Evolutionary conservation across 805 yeast species (phyloP), one percentile per base, ranked within the genome.

Genomic region (Saccharomyces mikatae): DNA sequence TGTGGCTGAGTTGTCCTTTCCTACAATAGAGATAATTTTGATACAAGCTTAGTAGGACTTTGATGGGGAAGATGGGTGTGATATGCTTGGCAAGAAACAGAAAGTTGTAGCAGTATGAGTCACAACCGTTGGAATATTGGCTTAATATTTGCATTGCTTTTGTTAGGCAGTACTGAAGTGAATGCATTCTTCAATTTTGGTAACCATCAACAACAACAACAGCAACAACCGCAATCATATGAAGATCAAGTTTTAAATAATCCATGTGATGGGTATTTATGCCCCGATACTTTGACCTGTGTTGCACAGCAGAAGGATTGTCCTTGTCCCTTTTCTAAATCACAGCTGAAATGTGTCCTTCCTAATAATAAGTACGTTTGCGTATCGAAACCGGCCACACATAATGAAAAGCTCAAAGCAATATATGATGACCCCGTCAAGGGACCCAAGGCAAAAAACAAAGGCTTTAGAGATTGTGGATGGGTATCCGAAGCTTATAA

Each of bases 281-380:
- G 99, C 66, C 89, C 89, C 3, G 96, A 84, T 60, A 89, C 97
- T 0, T 74, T 83, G 46, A 76, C 76, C 9, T 94, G 99, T 73
- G 99, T 89, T 0, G 76, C 77, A 1, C 62, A 70, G 1, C 81
- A 89, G 0, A 60, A 76, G 6, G 87, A 84, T 51, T 94, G 99
- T 68, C 96, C 97, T 1, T 94, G 99, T 68, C 89, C 89, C 2
- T 92, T 82, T 65, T 94, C 96, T 1, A 81, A 83, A 55, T 84
- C 95, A 0, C 96, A 92, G 67, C 64, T 87, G 57, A 86, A 88
- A 64, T 94, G 99, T 69, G 66, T 78, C 1, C 73, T 88, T 46
- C 96, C 97, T 0, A 77, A 81, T 21, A 71, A 75, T 31, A 80
- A 80, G 53, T 86, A 75, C 64, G 76, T 91, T 14, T 94, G 99